Evolutionary conservation across 1,139 yeast genomes (phyloP), one percentile per base, ranked within the genome.

Genomic region (Lodderomyces theae): DNA sequence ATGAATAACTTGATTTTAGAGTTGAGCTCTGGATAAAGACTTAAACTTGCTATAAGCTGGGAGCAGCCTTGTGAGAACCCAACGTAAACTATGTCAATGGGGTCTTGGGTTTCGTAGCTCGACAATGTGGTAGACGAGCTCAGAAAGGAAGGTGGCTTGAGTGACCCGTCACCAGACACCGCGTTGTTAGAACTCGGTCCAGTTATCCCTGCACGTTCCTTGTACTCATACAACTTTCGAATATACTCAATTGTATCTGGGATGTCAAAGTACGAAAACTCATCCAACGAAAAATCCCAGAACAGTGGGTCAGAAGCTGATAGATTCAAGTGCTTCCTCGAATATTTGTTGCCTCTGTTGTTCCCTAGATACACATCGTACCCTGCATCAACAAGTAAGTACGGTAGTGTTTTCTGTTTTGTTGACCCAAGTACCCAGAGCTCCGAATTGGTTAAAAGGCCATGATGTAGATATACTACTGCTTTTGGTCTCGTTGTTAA

Each of bases 231-330:
- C 36, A 44, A 46, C 9, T 48, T 41, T 23, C 36, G 39, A 16
- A 88, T 77, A 57, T 86, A 85, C 49, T 77, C 76, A 11, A 88
- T 72, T 5, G 84, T 72, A 50, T 82, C 79, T 2, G 96, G 96
- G 34, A 88, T 86, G 57, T 88, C 96, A 54, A 75, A 84, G 47
- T 83, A 62, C 2, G 95, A 94, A 62, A 84, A 86, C 57, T 88
- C 95, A 61, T 88, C 96, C 39, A 88, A 72, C 18, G 90, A 81
- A 52, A 85, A 88, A 60, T 87, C 79, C 96, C 96, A 88, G 60
- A 85, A 88, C 42, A 69, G 66, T 2, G 59, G 50, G 12, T 75
- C 74, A 11, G 64, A 59, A 1, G 82, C 75, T 8, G 65, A 54
- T 26, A 57, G 41, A 41, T 57, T 59, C 38, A 63, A 46, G 46